A percentile compares a stretch with the other conserved stretches of the same genome.
phyloP scores from a whole-genome alignment of 2,329 filamentous ascomycete species.

The Trichoderma sp. region DNA sequence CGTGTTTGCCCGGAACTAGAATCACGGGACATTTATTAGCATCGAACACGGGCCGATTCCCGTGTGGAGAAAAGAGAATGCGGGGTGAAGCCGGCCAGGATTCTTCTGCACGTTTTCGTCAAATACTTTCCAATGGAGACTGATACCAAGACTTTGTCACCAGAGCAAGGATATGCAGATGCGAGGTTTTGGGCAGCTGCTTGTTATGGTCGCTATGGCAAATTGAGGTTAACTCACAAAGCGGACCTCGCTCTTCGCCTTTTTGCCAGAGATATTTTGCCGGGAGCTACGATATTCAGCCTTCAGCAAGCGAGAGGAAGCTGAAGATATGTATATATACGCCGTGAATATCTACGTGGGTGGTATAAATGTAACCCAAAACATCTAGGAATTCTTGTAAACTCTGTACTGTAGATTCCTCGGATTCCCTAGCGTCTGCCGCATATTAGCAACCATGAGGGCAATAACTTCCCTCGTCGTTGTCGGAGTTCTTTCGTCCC shows the following conservation, averaged over 20 bases:
- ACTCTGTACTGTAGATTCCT: background rate
- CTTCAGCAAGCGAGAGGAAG: background rate
- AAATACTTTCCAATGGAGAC: background rate
- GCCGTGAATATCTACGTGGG: background rate
- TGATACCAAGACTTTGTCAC: background rate
- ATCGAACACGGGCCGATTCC: constrained; percentile 8
- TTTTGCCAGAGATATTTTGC: background rate
- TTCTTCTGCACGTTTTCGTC: background rate
- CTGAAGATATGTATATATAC: background rate
- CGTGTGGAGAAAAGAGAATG: background rate
- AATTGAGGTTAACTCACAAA: background rate
- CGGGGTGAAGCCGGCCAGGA: background rate
- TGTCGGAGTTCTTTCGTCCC: background rate
- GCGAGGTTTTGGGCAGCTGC: background rate
- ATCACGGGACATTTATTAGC: background rate
- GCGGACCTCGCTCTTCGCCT: background rate
- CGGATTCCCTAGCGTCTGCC: background rate
- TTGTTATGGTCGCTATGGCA: background rate
- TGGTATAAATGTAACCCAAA: background rate
- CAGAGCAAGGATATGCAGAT: background rate
- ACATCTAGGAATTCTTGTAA: too few species aligned
- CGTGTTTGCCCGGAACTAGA: background rate
- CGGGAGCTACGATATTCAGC: background rate
- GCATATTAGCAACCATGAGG: background rate
- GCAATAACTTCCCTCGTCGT: background rate